phyloP scores from a whole-genome alignment of 2,329 filamentous ascomycete genomes.

The Colletotrichum zoysiae region DNA sequence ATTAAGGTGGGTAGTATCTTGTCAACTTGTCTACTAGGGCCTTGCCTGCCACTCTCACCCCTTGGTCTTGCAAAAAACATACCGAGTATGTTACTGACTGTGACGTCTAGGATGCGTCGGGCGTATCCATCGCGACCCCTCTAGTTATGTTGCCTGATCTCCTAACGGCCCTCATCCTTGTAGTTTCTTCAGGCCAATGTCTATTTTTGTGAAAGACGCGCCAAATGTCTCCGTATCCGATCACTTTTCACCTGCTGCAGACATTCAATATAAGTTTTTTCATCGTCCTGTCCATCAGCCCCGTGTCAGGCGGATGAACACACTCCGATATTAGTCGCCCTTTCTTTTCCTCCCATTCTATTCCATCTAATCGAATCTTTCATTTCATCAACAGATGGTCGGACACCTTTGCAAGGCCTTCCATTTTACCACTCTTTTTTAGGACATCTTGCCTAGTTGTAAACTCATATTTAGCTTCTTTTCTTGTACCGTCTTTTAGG shows the following conservation, averaged over 20 bases:
- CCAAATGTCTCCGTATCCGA: not conserved
- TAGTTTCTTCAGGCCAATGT: conserved; percentile 11
- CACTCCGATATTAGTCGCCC: conserved; percentile 25
- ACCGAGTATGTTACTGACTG: conserved; percentile 15
- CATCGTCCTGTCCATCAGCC: conserved; percentile 21
- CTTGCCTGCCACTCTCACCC: conserved; percentile 19
- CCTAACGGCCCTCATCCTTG: conserved; percentile 4
- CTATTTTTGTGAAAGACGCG: conserved; percentile 12
- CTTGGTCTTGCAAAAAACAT: conserved; percentile 31
- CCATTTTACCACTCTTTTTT: conserved; percentile 32
- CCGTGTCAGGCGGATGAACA: conserved; percentile 21
- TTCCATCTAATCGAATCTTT: conserved; percentile 12
- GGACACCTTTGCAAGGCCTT: conserved; percentile 37
- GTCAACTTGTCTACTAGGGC: not conserved
- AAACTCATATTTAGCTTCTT: not conserved
- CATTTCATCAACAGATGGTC: conserved; percentile 13
- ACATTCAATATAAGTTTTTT: conserved; percentile 28
- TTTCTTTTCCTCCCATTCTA: conserved; percentile 3
- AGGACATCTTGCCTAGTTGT: conserved; percentile 1
- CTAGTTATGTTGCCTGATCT: conserved; percentile 27
- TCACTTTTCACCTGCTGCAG: conserved; percentile 11
- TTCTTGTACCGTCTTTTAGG: not conserved
- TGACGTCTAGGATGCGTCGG: conserved; percentile 35
- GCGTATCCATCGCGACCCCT: conserved; percentile 31
- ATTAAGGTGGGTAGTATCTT: not conserved